Percentiles rank a stretch among this genome's conserved stretches.
Evolutionary conservation across 345 rosid genomes (phyloP).

Genomic region (Zanthoxylum bungeanum): DNA sequence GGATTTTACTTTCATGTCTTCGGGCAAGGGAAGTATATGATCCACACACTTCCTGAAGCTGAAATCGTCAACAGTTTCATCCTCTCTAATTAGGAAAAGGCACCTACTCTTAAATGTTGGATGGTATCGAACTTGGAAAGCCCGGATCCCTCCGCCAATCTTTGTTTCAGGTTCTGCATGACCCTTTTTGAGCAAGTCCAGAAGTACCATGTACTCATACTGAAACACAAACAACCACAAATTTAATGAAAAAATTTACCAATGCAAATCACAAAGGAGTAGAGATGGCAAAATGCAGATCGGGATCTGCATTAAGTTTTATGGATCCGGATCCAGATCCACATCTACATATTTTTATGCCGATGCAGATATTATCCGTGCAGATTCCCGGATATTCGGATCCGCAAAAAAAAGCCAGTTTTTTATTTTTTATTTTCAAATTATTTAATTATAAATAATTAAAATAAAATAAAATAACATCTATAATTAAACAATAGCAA

Average conservation of each 20-base stretch:
- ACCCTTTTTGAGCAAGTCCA: conserved; percentile 83
- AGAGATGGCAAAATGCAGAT: too few relatives aligned
- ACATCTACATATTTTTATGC: too few relatives aligned
- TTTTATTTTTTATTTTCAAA: too few relatives aligned
- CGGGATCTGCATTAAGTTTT: too few relatives aligned
- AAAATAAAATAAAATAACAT: too few relatives aligned
- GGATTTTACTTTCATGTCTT: conserved; percentile 60
- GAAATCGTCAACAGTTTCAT: conserved; percentile 74
- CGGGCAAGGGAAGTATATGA: conserved; percentile 81
- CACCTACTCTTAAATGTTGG: conserved; percentile 76
- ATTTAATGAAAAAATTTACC: background rate
- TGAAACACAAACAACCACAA: conserved; percentile 26
- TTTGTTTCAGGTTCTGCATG: conserved; percentile 72
- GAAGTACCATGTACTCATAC: conserved; percentile 76
- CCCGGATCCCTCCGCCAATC: conserved; percentile 69
- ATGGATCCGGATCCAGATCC: too few relatives aligned
- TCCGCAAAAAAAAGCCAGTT: too few relatives aligned
- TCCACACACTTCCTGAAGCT: conserved; percentile 97
- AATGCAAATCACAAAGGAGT: background rate
- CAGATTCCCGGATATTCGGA: too few relatives aligned
- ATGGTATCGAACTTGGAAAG: conserved; percentile 72
- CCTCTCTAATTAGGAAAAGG: conserved; percentile 80
- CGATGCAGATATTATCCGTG: too few relatives aligned
- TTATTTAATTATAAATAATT: too few relatives aligned
- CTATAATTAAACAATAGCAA: too few relatives aligned